phyloP scores from a whole-genome alignment of 2,329 filamentous ascomycete genomes.

The Alternaria viburni region DNA sequence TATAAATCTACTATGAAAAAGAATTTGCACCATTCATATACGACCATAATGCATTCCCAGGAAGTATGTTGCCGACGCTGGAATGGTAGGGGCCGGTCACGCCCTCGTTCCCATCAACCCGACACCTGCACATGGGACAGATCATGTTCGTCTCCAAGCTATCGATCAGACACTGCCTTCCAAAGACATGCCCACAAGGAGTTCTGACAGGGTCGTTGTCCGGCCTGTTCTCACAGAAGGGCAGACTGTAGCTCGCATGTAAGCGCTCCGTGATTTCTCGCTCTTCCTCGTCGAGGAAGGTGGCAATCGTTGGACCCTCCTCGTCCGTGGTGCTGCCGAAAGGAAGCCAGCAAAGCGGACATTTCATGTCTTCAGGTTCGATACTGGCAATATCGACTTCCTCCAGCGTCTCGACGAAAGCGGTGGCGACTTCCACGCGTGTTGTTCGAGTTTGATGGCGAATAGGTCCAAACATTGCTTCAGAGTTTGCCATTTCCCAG shows the following conservation, averaged over 20 bases:
- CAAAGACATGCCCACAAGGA: background rate
- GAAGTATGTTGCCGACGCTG: background rate
- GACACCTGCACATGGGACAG: background rate
- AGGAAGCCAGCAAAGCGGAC: background rate
- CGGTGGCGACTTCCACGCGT: background rate
- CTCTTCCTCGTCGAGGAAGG: background rate
- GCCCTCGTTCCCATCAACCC: background rate
- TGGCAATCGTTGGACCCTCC: background rate
- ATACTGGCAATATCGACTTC: background rate
- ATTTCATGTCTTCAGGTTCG: background rate
- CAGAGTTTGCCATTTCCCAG: background rate
- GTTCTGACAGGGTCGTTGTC: background rate
- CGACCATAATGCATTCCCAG: background rate
- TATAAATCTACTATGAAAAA: background rate
- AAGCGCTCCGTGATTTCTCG: background rate
- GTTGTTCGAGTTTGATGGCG: background rate
- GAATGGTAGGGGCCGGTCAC: background rate
- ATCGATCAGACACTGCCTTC: background rate
- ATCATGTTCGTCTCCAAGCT: background rate
- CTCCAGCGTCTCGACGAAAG: background rate
- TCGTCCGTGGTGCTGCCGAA: background rate
- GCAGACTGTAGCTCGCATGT: background rate
- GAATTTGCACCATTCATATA: background rate
- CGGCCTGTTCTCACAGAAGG: background rate
- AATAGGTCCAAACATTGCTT: background rate